phyloP scores from a whole-genome alignment of 2,329 filamentous ascomycete species.

The Phialophora macrospora region DNA sequence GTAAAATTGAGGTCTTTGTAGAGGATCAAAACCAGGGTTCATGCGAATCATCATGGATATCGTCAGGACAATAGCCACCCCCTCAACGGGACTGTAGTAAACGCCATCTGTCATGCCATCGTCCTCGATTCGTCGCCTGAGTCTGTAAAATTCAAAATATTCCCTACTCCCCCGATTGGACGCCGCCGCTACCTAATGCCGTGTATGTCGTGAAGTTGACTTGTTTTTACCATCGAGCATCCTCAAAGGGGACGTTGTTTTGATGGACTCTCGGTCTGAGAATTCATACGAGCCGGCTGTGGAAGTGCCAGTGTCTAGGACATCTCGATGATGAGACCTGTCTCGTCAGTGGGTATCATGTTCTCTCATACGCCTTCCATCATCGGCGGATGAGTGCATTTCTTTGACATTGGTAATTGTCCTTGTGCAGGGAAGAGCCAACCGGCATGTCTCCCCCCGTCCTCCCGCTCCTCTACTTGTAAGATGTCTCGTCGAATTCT shows the following conservation, averaged over 20 bases:
- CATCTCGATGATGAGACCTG: background rate
- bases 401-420: background rate
- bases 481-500: background rate
- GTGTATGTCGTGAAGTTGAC: background rate
- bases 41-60: background rate
- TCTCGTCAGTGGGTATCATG: background rate
- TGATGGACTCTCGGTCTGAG: background rate
- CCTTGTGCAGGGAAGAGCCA: background rate
- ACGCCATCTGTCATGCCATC: background rate
- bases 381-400: background rate
- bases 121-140: background rate
- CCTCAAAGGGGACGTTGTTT: background rate
- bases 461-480: background rate
- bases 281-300: background rate
- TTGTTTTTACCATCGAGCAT: background rate
- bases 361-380: background rate
- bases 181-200: background rate
- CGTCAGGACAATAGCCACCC: background rate
- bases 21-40: background rate
- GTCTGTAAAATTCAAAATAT: background rate
- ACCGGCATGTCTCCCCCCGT: background rate
- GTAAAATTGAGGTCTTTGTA: background rate
- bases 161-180: background rate
- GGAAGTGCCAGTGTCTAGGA: background rate
- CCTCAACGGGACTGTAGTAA: background rate